phyloP scores from a whole-genome alignment of 2,329 filamentous ascomycete genomes.

The Magnaporthiopsis poae region DNA sequence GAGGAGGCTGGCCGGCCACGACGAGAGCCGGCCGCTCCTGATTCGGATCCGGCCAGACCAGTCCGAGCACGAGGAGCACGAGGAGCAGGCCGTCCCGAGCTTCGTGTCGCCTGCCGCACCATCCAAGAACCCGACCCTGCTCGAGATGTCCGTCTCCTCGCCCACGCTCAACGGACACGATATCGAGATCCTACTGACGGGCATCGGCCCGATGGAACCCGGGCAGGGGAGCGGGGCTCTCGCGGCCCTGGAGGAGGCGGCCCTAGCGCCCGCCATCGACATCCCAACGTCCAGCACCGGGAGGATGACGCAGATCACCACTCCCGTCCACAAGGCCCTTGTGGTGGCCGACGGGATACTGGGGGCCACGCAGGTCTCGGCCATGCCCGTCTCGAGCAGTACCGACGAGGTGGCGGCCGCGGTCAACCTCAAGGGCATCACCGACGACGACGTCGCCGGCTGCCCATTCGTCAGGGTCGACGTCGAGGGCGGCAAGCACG shows the following conservation, averaged over 20 bases:
- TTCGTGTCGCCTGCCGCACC: slow-evolving; percentile 21
- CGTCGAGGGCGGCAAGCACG: slow-evolving; percentile 49
- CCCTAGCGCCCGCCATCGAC: slow-evolving; percentile 68
- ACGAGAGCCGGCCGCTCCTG: slow-evolving; percentile 48
- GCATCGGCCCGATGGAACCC: slow-evolving; percentile 34
- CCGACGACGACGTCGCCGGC: slow-evolving; percentile 29
- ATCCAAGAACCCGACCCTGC: slow-evolving; percentile 33
- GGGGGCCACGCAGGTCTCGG: slow-evolving; percentile 49
- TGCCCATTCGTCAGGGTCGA: slow-evolving; percentile 53
- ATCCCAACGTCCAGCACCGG: slow-evolving; percentile 56
- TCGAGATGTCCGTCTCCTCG: slow-evolving; percentile 54
- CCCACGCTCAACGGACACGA: slow-evolving; percentile 50
- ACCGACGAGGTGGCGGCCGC: slow-evolving; percentile 39
- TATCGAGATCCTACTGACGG: slow-evolving; percentile 54
- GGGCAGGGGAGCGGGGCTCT: slow-evolving; percentile 24
- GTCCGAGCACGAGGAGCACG: slow-evolving; percentile 23
- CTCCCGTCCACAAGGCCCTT: slow-evolving; percentile 75
- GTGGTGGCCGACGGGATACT: slow-evolving; percentile 63
- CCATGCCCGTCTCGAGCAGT: slow-evolving; percentile 29
- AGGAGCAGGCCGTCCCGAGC: slow-evolving; percentile 12
- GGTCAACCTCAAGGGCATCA: slow-evolving; percentile 34
- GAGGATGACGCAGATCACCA: slow-evolving; percentile 57
- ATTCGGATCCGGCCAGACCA: slow-evolving; percentile 39
- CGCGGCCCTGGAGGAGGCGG: slow-evolving; percentile 47
- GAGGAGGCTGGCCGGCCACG: slow-evolving; percentile 43